Evolutionary conservation across 139 green algal species (phyloP), one percentile per base, ranked within the genome.

Genomic region (Auxenochlorella pyrenoidosa): DNA sequence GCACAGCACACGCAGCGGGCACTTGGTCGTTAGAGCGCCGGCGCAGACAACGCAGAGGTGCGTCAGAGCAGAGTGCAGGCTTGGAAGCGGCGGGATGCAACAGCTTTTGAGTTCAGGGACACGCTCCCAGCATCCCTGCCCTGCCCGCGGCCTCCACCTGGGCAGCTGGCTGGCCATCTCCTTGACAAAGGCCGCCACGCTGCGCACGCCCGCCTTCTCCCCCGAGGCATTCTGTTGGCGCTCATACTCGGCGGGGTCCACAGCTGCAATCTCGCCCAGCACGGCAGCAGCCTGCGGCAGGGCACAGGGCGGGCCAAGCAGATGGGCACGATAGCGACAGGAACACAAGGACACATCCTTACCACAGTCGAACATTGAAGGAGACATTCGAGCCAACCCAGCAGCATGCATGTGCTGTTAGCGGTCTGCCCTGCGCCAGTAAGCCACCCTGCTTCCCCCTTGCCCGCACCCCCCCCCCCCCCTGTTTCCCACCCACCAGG

Each of bases 191-290:
- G 88, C 79, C 0, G 90, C 95, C 21, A 93, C 90, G 47, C 75
- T 88, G 70, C 91, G 89, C 77, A 95, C 91, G 44, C 92, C 93
- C 38, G 89, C 90, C 71, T 92, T 91, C 79, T 92, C 88, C 12
- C 85, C 85, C 43, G 88, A 83, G 28, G 90, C 87, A 54, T 89
- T 89, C 85, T 95, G 91, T 89, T 95, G 93, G 36, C 91, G 88
- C 68, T 95, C 91, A 80, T 95, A 95, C 43, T 91, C 86, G 10
- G 60, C 40, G 2, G 93, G 91, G 60, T 96, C 93, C n/a, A 94
- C 93, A 2, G 79, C 68, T 1, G 92, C 92, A 16, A 98, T 87
- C 86, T 97, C 92, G 5, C 72, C 65, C 73, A 99, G 66, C 73
- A 98, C 80, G 59, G 91, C 91, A 30, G 94, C 88, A 3, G 88